These are phyloP conservation scores for Neocallimastix lanati DNA, from an alignment of 192 early-diverging fungal genomes.

Conservation along the genomic window DNA sequence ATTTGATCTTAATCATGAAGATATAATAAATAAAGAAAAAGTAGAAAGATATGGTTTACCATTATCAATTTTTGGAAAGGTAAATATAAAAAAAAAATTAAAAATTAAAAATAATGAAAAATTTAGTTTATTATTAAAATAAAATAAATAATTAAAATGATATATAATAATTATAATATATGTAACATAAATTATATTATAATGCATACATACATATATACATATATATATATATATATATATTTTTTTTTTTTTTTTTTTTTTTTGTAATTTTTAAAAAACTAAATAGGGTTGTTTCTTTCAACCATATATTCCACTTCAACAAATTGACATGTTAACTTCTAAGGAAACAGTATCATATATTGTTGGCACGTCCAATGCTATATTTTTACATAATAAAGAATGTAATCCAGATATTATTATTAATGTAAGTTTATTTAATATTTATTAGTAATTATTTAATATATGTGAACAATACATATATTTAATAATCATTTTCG, in stretches of 20 bases:
- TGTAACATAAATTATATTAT: too few relatives aligned
- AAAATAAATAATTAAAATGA: too few relatives aligned
- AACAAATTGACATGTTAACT: slow-evolving; percentile 61
- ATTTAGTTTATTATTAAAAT: too few relatives aligned
- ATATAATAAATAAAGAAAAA: not conserved
- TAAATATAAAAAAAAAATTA: slow-evolving; percentile 9
- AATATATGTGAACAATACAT: too few relatives aligned
- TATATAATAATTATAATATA: too few relatives aligned
- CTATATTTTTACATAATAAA: slow-evolving; percentile 61
- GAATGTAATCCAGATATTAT: slow-evolving; percentile 50
- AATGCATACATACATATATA: too few relatives aligned
- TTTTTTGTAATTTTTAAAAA: too few relatives aligned
- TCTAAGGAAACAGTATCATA: slow-evolving; percentile 44
- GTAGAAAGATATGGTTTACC: slow-evolving; percentile 29
- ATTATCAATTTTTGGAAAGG: slow-evolving; percentile 32
- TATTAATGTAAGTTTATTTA: slow-evolving; percentile 38
- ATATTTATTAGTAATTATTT: too few relatives aligned
- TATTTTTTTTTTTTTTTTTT: too few relatives aligned
- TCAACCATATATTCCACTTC: slow-evolving; percentile 65
- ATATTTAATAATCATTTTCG: too few relatives aligned
- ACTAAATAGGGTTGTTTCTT: slow-evolving; percentile 61
- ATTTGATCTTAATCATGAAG: not conserved
- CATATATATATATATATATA: too few relatives aligned
- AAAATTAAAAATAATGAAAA: not conserved
- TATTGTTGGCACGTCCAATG: slow-evolving; percentile 58